These are phyloP conservation scores for Camellia granthamiana DNA, from an alignment of 148 eudicot species.

Conservation along the genomic window DNA sequence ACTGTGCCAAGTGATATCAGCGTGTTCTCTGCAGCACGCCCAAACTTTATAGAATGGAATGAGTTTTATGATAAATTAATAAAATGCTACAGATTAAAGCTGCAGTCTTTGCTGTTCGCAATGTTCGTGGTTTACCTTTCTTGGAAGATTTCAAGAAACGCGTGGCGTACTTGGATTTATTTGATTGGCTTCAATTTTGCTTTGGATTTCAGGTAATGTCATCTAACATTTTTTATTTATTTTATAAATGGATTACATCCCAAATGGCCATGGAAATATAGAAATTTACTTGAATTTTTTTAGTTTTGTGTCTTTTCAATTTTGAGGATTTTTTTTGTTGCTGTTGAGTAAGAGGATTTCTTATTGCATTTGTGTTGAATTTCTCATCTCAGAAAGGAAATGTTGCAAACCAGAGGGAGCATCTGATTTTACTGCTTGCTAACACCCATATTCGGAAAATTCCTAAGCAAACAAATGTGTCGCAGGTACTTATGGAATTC, in stretches of 20 bases:
- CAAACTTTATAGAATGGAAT: conserved; percentile 12
- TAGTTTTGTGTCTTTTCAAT: no score
- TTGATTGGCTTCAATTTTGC: conserved; percentile 83
- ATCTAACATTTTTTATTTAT: background rate
- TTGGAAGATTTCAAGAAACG: conserved; percentile 56
- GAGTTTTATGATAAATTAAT: conserved; percentile 20
- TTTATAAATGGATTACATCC: background rate
- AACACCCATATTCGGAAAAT: conserved; percentile 67
- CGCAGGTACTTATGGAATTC: conserved; percentile 49
- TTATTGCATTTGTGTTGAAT: conserved; percentile 10
- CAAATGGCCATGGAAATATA: background rate
- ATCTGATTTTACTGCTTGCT: conserved; percentile 84
- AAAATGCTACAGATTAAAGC: conserved; percentile 63
- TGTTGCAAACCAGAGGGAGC: conserved; percentile 90
- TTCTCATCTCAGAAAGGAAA: conserved; percentile 66
- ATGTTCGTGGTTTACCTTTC: conserved; percentile 77
- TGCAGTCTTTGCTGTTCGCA: conserved; percentile 72
- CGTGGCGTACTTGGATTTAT: conserved; percentile 55
- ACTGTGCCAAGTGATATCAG: conserved; percentile 9
- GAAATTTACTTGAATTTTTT: background rate
- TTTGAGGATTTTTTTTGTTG: no score
- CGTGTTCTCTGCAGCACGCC: background rate
- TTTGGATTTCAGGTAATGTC: conserved; percentile 80
- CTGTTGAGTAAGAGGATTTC: background rate
- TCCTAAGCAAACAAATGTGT: conserved; percentile 45